Evolutionary conservation across 345 rosid genomes (phyloP).

Genomic region (Rhodamnia rubescens): DNA sequence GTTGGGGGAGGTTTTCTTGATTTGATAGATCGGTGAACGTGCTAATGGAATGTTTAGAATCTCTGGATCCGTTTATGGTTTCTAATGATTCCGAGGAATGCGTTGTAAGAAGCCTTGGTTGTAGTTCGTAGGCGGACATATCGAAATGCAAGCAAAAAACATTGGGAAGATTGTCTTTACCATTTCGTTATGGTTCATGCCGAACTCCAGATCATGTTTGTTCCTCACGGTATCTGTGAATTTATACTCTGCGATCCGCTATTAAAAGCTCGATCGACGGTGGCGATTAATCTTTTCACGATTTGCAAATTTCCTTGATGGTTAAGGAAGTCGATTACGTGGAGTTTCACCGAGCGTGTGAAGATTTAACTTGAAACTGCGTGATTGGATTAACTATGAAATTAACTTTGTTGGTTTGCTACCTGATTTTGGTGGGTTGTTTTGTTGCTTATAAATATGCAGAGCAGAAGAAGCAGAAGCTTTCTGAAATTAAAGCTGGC

Average conservation of each 20-base stretch:
- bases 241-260: neutral
- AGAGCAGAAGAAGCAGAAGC: constrained; percentile 45
- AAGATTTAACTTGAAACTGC: neutral
- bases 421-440: neutral
- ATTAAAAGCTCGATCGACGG: neutral
- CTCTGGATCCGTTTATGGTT: neutral
- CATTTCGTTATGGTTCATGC: neutral
- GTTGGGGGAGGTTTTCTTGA: neutral
- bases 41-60: neutral
- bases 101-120: neutral
- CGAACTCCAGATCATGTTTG: neutral
- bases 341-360: neutral
- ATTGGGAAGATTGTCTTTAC: neutral
- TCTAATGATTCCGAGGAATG: neutral
- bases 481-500: constrained; percentile 32
- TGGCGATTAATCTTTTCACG: neutral
- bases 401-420: neutral
- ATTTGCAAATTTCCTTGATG: neutral
- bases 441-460: neutral
- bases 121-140: neutral
- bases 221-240: neutral
- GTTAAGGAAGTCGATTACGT: neutral
- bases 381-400: neutral
- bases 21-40: neutral
- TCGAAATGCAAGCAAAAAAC: neutral